Evolutionary conservation across 768 basidiomycete genomes (phyloP), one percentile per base, ranked within the genome.

Genomic region (Mycena vitilis): DNA sequence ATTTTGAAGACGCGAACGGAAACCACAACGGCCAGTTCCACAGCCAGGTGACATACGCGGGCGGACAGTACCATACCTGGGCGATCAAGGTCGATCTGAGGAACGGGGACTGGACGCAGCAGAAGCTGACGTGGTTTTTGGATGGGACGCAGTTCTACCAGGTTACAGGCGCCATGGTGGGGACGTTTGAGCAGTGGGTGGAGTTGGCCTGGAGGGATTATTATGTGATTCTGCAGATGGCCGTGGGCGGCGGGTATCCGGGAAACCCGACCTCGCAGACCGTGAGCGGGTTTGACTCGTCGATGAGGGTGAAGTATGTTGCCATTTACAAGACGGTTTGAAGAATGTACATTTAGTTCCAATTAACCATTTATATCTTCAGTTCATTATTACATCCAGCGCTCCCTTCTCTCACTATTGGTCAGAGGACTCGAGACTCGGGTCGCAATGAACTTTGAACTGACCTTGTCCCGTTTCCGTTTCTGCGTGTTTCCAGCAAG

Each of bases 251-350:
- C 8, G 38, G n/a, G 2, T 63, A 63, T 42, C 62, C 62, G 10
- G 62, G 52, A 7, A 30, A 44, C 23, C 62, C 62, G 20, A 52
- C 49, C 13, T 63, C 62, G 5, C 62, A 63, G 51, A 55, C 62
- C 38, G 38, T 63, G n/a, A 25, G 49, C 18, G 62, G 62, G 25
- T 63, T 40, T 47, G 62, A 37, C 13, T 36, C 62, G 13, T 63
- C 52, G 25, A 53, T 63, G 62, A n/a, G 62, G 53, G 62, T 63
- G 34, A 45, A 55, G 30, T 63, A 63, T 44, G 62, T 63, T 25
- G 62, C 51, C 38, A 52, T 63, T 9, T 63, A 63, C 20, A 51
- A 54, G 44, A 45, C 44, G 18, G 44, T 45, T 45, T 45, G 44
- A 45, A 30, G 30, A 30, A 30, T 5, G 30, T 30, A 30, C 5